A percentile compares a stretch with the other conserved stretches of the same genome.
Conservation (phyloP, 2,329 filamentous ascomycete genomes). For the Ophiostoma fasciatum region DNA sequence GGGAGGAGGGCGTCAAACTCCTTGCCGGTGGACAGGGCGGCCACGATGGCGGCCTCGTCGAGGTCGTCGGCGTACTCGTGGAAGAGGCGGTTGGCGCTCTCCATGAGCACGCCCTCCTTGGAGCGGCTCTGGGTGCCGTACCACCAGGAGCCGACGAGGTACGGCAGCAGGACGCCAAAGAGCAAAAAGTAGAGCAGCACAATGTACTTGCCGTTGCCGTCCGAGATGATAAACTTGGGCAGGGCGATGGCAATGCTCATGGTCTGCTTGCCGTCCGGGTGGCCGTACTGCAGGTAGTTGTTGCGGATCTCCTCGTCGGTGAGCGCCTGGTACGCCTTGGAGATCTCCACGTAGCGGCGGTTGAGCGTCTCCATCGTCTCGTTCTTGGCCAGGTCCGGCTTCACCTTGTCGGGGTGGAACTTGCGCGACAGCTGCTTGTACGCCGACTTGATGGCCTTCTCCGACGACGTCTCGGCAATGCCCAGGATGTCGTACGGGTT, state of each 20-base stretch:
- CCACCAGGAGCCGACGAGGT: constrained; percentile 95
- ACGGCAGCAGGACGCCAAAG: constrained; percentile 81
- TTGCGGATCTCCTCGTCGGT: constrained; percentile 96
- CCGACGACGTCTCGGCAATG: constrained; percentile 64
- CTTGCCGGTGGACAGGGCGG: constrained; percentile 68
- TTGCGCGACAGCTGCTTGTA: constrained; percentile 79
- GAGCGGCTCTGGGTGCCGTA: constrained; percentile 89
- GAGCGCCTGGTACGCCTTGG: constrained; percentile 94
- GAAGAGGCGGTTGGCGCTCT: constrained; percentile 90
- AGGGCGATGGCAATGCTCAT: constrained; percentile 96
- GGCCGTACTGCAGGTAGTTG: constrained; percentile 90
- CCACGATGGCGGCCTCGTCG: constrained; percentile 64
- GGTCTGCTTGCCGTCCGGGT: constrained; percentile 96
- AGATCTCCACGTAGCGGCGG: constrained; percentile 81
- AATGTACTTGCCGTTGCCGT: constrained; percentile 92
- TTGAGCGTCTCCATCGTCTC: constrained; percentile 76
- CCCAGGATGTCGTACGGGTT: constrained; percentile 94
- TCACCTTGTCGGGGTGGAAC: constrained; percentile 85
- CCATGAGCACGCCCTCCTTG: constrained; percentile 83
- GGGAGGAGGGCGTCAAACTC: constrained; percentile 69
- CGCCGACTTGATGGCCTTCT: constrained; percentile 82
- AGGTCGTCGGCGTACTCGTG: constrained; percentile 79
- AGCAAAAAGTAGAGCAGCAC: constrained; percentile 77
- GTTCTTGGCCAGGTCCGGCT: constrained; percentile 72
- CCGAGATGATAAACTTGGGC: constrained; percentile 80